These are phyloP conservation scores for Nepenthes gracilis DNA, from an alignment of 148 eudicot species.

Conservation along the genomic window DNA sequence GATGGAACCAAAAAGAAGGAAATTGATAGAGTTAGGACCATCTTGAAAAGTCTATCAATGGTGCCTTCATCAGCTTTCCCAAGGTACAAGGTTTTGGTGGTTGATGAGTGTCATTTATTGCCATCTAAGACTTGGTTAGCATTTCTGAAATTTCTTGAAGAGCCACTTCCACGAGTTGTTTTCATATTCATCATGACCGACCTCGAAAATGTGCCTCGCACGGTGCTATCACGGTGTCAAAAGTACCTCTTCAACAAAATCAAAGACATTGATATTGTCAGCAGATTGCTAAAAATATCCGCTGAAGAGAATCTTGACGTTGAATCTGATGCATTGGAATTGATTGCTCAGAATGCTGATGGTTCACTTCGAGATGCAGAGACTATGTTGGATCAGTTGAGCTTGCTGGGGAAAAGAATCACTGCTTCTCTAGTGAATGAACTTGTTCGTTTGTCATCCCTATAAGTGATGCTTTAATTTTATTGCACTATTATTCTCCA, in stretches of 20 bases:
- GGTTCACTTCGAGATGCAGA: constrained; percentile 96
- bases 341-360: constrained; percentile 89
- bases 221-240: constrained; percentile 78
- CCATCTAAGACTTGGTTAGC: constrained; percentile 79
- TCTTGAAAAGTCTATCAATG: constrained; percentile 44
- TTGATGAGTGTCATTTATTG: constrained; percentile 86
- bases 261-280: constrained; percentile 62
- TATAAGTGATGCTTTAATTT: not conserved
- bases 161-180: constrained; percentile 59
- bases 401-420: constrained; percentile 80
- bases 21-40: constrained; percentile 41
- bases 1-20: constrained; percentile 69
- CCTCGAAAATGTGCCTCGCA: constrained; percentile 79
- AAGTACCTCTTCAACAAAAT: constrained; percentile 80
- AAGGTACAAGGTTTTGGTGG: constrained; percentile 46
- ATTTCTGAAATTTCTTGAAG: constrained; percentile 75
- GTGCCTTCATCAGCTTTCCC: constrained; percentile 40
- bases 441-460: constrained; percentile 50
- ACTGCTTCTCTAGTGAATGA: constrained; percentile 83
- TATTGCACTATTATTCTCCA: not conserved
- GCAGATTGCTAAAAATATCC: constrained; percentile 55
- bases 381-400: constrained; percentile 94
- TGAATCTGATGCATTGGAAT: constrained; percentile 75
- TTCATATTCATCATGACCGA: constrained; percentile 79
- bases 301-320: constrained; percentile 68